Percentiles rank a stretch among this genome's conserved stretches.
These are phyloP conservation scores for Termitomyces eurrhizus DNA, from an alignment of 768 basidiomycete species.

Conservation along the genomic window DNA sequence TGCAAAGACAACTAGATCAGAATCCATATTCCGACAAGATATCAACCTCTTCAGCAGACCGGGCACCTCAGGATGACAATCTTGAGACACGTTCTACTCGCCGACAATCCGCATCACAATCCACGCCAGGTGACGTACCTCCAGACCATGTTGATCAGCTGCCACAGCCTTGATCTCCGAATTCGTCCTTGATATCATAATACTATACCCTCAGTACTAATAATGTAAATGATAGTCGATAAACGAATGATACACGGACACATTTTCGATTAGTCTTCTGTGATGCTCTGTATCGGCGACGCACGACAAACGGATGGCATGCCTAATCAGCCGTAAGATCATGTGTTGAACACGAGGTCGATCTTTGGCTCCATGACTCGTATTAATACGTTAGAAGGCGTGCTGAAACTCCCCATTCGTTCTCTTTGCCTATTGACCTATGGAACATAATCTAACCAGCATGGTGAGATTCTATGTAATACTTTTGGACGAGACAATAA, in stretches of 20 bases:
- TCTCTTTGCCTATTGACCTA: neutral
- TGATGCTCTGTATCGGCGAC: neutral
- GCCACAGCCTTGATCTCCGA: neutral
- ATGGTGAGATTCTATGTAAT: neutral
- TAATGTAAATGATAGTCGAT: neutral
- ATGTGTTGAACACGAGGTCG: constrained; percentile 13
- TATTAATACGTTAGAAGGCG: constrained; percentile 5
- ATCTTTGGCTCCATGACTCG: neutral
- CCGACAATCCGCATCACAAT: constrained; percentile 4
- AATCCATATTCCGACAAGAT: constrained; percentile 14
- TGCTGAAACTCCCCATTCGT: neutral
- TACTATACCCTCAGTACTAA: neutral
- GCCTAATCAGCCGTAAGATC: constrained; percentile 3
- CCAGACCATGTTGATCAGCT: neutral
- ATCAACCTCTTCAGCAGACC: neutral
- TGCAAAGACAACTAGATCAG: constrained; percentile 27
- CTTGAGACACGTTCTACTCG: constrained; percentile 1
- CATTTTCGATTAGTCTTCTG: neutral
- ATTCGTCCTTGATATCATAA: neutral
- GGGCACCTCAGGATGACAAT: constrained; percentile 1
- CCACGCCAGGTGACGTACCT: neutral
- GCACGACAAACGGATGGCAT: constrained; percentile 5
- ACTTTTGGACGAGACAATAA: neutral
- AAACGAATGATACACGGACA: neutral
- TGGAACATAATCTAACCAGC: constrained; percentile 1